Evolutionary conservation across 352 stramenopile genomes (phyloP).

Genomic region (Globisporangium paroecandrum): DNA sequence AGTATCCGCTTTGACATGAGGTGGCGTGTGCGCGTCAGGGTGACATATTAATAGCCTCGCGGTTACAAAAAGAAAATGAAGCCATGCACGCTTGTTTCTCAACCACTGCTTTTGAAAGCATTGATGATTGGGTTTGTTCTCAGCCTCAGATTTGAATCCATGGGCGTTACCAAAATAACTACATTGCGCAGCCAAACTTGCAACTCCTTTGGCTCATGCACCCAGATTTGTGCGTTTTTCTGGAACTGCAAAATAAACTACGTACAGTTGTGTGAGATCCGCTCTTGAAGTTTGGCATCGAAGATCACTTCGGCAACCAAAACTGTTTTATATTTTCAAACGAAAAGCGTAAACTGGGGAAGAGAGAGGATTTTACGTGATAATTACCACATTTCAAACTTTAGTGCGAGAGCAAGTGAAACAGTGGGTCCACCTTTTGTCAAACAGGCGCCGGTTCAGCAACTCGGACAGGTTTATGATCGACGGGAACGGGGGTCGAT

Average conservation of each 20-base stretch:
- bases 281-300: slow-evolving; percentile 8
- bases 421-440: not conserved
- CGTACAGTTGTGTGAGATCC: not conserved
- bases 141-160: not conserved
- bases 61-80: not conserved
- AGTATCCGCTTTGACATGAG: no score
- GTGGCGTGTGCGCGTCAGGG: no score
- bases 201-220: not conserved
- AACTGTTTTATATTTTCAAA: slow-evolving; percentile 1
- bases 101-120: not conserved
- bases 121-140: not conserved
- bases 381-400: not conserved
- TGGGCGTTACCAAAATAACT: not conserved
- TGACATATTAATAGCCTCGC: not conserved
- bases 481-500: not conserved
- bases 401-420: not conserved
- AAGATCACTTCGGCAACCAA: slow-evolving; percentile 7
- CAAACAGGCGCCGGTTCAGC: not conserved
- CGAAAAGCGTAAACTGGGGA: not conserved
- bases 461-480: not conserved
- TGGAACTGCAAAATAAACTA: not conserved
- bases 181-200: no score
- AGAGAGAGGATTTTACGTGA: no score
- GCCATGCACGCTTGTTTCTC: not conserved
- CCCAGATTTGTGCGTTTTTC: not conserved